Percentiles rank a stretch among this genome's conserved stretches.
Evolutionary conservation across 495 filamentous ascomycete genomes (phyloP).

Genomic region (Lentithecium fluviatile): DNA sequence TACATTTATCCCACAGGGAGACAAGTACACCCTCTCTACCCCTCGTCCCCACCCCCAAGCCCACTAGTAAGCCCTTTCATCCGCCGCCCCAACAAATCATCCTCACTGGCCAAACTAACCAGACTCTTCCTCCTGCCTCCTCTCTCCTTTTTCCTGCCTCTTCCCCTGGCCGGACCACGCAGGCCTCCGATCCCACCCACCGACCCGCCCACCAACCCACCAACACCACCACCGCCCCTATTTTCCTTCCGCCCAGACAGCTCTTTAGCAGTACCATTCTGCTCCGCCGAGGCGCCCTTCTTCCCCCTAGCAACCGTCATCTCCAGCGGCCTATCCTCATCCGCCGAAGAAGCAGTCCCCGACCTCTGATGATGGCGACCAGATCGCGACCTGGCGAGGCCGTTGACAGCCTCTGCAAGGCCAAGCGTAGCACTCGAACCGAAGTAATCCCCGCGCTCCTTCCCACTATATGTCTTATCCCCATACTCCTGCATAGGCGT

Average conservation of each 20-base stretch:
- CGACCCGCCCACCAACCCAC: no score
- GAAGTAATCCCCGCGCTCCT: slow-evolving; percentile 34
- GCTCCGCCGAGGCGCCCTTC: background rate
- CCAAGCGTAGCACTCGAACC: slow-evolving; percentile 16
- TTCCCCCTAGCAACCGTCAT: slow-evolving; percentile 51
- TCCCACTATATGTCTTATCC: slow-evolving; percentile 2
- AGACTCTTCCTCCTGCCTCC: slow-evolving; percentile 54
- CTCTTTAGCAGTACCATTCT: background rate
- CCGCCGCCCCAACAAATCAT: slow-evolving; percentile 76
- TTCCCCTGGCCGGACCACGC: slow-evolving; percentile 27
- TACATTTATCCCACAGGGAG: no score
- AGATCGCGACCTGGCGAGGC: slow-evolving; percentile 6
- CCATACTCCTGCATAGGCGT: background rate
- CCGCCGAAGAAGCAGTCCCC: slow-evolving; percentile 65
- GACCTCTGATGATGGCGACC: slow-evolving; percentile 45
- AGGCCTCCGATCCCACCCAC: no score
- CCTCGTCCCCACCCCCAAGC: slow-evolving; percentile 60
- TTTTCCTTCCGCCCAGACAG: slow-evolving; percentile 6
- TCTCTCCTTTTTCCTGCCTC: slow-evolving; percentile 42
- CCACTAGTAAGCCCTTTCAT: slow-evolving; percentile 83
- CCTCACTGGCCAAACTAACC: slow-evolving; percentile 74
- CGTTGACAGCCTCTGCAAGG: slow-evolving; percentile 22
- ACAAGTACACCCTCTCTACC: no score
- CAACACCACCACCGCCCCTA: no score
- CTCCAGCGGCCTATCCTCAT: slow-evolving; percentile 77